phyloP scores from a whole-genome alignment of 371 early-diverging fungal species.

The Syncephalastrum sp. region DNA sequence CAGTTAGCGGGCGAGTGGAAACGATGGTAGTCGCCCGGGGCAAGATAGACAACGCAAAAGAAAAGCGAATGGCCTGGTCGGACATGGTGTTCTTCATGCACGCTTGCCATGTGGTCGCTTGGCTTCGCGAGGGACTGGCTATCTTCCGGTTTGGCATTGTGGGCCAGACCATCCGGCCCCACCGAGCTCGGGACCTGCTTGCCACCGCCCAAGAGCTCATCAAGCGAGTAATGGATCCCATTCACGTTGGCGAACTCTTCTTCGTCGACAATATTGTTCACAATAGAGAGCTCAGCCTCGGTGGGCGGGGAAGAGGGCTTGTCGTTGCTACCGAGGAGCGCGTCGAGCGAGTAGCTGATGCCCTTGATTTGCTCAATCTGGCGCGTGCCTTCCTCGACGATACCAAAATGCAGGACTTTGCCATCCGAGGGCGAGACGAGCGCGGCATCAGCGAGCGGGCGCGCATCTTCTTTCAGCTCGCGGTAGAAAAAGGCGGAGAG shows the following conservation, averaged over 20 bases:
- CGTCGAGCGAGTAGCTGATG: slow-evolving; percentile 82
- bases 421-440: slow-evolving; percentile 92
- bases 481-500: slow-evolving; percentile 91
- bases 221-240: slow-evolving; percentile 86
- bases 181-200: slow-evolving; percentile 33
- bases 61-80: slow-evolving; percentile 75
- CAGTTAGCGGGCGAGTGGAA: slow-evolving; percentile 97
- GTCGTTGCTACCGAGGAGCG: slow-evolving; percentile 77
- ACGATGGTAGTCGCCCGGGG: slow-evolving; percentile 98
- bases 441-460: slow-evolving; percentile 64
- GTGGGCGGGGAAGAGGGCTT: slow-evolving; percentile 31
- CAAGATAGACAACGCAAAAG: slow-evolving; percentile 91
- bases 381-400: slow-evolving; percentile 63
- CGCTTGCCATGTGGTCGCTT: slow-evolving; percentile 19
- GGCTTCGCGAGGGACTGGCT: slow-evolving; percentile 21
- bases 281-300: slow-evolving; percentile 26
- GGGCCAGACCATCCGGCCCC: slow-evolving; percentile 42
- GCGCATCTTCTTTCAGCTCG: slow-evolving; percentile 71
- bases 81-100: slow-evolving; percentile 38
- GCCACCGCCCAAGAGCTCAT: slow-evolving; percentile 71
- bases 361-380: slow-evolving; percentile 94
- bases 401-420: slow-evolving; percentile 84
- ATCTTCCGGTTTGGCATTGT: slow-evolving; percentile 24
- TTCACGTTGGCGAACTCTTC: slow-evolving; percentile 87
- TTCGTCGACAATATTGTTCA: slow-evolving; percentile 58